Base-by-base conservation (phyloP, 2,329 filamentous ascomycete species). In the Cladosporium halotolerans region DNA sequence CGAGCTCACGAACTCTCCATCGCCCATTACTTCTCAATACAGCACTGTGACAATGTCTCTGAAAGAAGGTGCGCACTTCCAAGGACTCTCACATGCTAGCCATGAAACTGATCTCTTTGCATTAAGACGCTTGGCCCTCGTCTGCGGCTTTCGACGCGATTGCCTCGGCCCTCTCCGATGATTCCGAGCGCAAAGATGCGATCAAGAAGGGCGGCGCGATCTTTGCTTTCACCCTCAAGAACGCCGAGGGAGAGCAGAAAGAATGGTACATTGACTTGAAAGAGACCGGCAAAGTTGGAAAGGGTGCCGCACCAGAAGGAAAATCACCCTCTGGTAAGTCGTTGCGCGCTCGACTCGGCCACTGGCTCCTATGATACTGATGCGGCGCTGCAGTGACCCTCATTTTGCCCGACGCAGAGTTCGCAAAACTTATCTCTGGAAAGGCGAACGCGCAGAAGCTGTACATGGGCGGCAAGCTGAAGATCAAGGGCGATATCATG, bases 391-490 rank as follows among this genome's bases (percentile, higher is more conserved):
- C 55, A 93, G 92, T 97, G 56, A 95, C 89, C n/a, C 81, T 97
- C 43, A 72, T 79, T 4, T 81, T 97, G 61, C 88, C 84, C 56
- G 93, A 99, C 58, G 81, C 82, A 54, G 89, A 97, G 73, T 99
- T 99, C 68, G 82, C 76, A 61, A 85, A 86, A 70, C 81, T 99
- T 60, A 84, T 95, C 52, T 67, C 78, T 36, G 93, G 93, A 69
- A 89, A 95, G 78, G 89, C 88, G 64, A 96, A 96, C 69, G 90
- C 93, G 54, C 93, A 99, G 79, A 84, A 85, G 63, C 77, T 99
- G 60, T 96, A 97, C 76, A 97, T 99, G 92, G 82, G 82, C n/a
- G 93, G 93, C 66, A 96, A 96, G 80, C 79, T 99, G 68, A 99
- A 97, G 87, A 83, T 97, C 70, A 95, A 90, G 83, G 93, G 93